Evolutionary conservation across 2,329 filamentous ascomycete species (phyloP).

Genomic region (Trematosphaeria pertusa): DNA sequence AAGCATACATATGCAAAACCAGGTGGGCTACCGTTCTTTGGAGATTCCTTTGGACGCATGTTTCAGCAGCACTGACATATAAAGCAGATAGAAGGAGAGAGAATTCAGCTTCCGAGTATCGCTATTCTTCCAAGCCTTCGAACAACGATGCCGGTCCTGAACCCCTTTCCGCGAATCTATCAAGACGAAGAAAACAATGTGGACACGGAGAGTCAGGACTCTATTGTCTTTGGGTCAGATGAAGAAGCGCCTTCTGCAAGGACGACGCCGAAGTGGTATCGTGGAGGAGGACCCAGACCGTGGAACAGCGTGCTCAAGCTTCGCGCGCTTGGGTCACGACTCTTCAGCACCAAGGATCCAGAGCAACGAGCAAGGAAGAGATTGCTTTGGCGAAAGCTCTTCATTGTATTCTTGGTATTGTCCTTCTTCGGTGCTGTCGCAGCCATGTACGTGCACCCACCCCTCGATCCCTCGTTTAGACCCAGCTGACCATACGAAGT

Average conservation of each 20-base stretch:
- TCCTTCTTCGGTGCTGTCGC: conserved; percentile 25
- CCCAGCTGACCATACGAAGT: conserved; percentile 20
- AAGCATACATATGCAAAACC: neutral
- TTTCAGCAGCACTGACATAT: too few species aligned
- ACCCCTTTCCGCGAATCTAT: conserved; percentile 5
- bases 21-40: too few species aligned
- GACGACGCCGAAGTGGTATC: conserved; percentile 15
- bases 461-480: neutral
- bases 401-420: conserved; percentile 18
- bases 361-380: conserved; percentile 16
- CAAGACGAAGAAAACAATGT: conserved; percentile 14
- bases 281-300: conserved; percentile 2
- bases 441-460: conserved; percentile 19
- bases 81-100: too few species aligned
- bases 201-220: conserved; percentile 18
- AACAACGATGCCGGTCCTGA: neutral
- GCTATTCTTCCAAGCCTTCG: neutral
- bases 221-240: conserved; percentile 10
- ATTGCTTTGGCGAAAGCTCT: conserved; percentile 9
- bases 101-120: neutral
- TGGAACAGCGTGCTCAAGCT: conserved; percentile 10
- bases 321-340: conserved; percentile 7
- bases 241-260: conserved; percentile 7
- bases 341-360: conserved; percentile 6
- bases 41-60: too few species aligned